Conservation (phyloP, 352 stramenopile genomes). For the Globisporangium cederbergense region DNA sequence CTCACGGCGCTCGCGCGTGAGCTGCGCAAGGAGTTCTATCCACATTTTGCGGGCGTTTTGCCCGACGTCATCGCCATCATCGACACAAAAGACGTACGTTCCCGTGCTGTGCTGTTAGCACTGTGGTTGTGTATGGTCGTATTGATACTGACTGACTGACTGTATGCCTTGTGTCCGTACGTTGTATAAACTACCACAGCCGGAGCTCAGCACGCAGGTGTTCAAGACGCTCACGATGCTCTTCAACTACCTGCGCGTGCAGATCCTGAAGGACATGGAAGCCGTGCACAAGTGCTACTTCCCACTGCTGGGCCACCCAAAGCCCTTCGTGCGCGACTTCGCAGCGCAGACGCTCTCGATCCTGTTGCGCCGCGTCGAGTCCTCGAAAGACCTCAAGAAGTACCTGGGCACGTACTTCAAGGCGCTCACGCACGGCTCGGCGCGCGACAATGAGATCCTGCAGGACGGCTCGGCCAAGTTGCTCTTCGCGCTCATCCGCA, state of each 20-base stretch:
- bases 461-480: conserved; percentile 83
- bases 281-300: conserved; percentile 91
- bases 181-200: conserved; percentile 26
- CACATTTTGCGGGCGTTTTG: conserved; percentile 62
- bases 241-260: conserved; percentile 82
- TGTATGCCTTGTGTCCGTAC: background rate
- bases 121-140: conserved; percentile 1
- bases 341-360: conserved; percentile 84
- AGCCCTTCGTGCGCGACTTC: conserved; percentile 88
- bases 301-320: conserved; percentile 77
- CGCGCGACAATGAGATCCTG: conserved; percentile 60
- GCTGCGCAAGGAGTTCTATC: conserved; percentile 85
- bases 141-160: background rate
- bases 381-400: conserved; percentile 68
- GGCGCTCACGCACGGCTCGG: conserved; percentile 66
- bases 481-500: conserved; percentile 79
- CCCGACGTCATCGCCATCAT: conserved; percentile 74
- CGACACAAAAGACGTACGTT: conserved; percentile 79
- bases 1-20: conserved; percentile 77
- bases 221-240: conserved; percentile 91
- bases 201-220: conserved; percentile 86
- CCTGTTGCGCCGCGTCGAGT: conserved; percentile 76
- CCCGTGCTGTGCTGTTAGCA: background rate
- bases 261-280: conserved; percentile 87
- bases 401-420: conserved; percentile 77